Conservation (phyloP, 176 grass and related monocot genomes). For the Saccharum spontaneum region DNA sequence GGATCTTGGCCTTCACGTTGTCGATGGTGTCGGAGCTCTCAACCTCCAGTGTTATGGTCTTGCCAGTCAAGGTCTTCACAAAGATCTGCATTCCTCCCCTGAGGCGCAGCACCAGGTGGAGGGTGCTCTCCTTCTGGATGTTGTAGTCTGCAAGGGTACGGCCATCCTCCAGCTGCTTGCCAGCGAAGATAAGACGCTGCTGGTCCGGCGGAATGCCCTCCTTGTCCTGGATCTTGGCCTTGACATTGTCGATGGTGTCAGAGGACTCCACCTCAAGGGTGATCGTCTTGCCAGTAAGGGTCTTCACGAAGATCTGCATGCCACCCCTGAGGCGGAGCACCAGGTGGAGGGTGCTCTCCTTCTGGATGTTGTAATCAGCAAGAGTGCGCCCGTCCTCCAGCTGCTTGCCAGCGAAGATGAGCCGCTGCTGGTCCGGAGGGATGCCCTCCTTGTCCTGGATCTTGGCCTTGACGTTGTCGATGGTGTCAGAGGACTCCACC, state of each 20-base stretch:
- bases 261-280: conserved; percentile 59
- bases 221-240: conserved; percentile 78
- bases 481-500: conserved; percentile 70
- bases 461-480: conserved; percentile 64
- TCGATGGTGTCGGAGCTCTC: conserved; percentile 49
- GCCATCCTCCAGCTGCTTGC: conserved; percentile 71
- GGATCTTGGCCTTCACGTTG: conserved; percentile 70
- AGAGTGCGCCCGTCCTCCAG: conserved; percentile 61
- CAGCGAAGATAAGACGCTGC: conserved; percentile 54
- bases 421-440: conserved; percentile 63
- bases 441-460: conserved; percentile 73
- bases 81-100: conserved; percentile 78
- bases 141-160: conserved; percentile 62
- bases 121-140: conserved; percentile 53
- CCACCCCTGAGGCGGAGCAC: conserved; percentile 30
- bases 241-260: conserved; percentile 56
- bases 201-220: conserved; percentile 70
- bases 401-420: conserved; percentile 71
- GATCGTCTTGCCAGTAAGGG: conserved; percentile 61
- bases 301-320: conserved; percentile 78
- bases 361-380: conserved; percentile 72
- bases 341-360: conserved; percentile 29
- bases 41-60: conserved; percentile 65
- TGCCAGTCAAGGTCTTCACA: conserved; percentile 72
- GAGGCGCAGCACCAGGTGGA: background rate